Base-by-base conservation (phyloP, 768 basidiomycete genomes). In the Amyloporia xantha region DNA sequence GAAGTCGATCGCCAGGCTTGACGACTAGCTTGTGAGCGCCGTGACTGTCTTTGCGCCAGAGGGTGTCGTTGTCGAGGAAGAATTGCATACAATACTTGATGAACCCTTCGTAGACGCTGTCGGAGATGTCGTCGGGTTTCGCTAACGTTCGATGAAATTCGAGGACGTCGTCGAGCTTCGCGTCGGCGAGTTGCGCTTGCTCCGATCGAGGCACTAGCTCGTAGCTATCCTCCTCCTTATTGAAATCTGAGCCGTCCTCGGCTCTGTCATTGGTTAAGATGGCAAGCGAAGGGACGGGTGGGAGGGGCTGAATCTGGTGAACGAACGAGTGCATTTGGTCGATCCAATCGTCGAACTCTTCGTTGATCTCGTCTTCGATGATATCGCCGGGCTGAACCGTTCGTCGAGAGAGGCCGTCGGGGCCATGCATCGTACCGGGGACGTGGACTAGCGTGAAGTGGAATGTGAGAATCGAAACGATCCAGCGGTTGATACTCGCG, bases 401-500 rank as follows among this genome's bases (percentile, higher is more conserved):
- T 0, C 55, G 46, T 2, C 66, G 41, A 0, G 65, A 72, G 0
- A 71, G 48, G 0, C 68, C 67, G 47, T 72, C 68, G 0, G 68
- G 63, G 0, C 64, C 59, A 20, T 56, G 51, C 15, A 46, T 4
- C 0, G 47, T 42, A 0, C 52, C 65, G 0, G 70, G 67, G 9
- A 75, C 62, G 42, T 75, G 74, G 0, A 60, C 48, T 0, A 74
- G 52, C 3, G 52, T 54, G 56, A 72, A 70, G 28, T 66, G 51
- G 49, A 70, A 74, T 0, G 71, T 47, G 0, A 67, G 56, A 15
- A 76, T 72, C 1, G 54, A 64, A 0, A 64, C 62, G 27, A 75
- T 71, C 74, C 74, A 75, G 3, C 68, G 39, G 43, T 75, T 75
- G 5, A 73, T 65, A 0, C 66, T 54, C 10, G 67, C 64, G 37